Percentiles rank a stretch among this genome's conserved stretches.
Conservation (phyloP, 176 grass and related monocot genomes). For the Aegilops sharonensis region DNA sequence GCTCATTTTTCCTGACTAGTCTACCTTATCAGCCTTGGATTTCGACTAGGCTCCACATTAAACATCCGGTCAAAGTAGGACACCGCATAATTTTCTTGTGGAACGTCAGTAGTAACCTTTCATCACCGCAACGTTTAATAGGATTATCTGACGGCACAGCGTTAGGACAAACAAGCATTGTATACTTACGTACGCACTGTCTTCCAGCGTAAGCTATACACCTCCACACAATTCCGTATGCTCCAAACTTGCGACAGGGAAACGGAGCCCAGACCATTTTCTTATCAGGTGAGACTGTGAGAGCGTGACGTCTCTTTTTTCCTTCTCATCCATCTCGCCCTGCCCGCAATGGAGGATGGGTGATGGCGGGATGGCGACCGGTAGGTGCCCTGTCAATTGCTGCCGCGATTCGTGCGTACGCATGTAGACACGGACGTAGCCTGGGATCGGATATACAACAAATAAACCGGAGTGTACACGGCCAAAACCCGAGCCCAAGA, state of each 20-base stretch:
- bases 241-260: neutral
- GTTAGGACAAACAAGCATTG: neutral
- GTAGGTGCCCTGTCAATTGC: slow-evolving; percentile 43
- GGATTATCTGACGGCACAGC: neutral
- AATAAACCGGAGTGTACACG: neutral
- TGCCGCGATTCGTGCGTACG: slow-evolving; percentile 3
- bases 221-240: neutral
- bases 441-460: neutral
- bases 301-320: neutral
- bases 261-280: neutral
- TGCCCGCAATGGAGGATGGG: neutral
- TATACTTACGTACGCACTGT: neutral
- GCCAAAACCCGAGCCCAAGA: neutral
- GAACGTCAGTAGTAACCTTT: neutral
- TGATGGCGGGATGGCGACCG: neutral
- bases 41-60: neutral
- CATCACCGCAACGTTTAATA: neutral
- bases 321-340: neutral
- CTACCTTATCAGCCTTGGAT: neutral
- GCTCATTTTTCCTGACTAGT: too few relatives aligned
- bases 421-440: slow-evolving; percentile 12
- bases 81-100: neutral
- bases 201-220: neutral
- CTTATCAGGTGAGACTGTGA: neutral
- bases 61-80: neutral